Conservation (phyloP, 2,329 filamentous ascomycete species). For the Pseudogymnoascus sp. region DNA sequence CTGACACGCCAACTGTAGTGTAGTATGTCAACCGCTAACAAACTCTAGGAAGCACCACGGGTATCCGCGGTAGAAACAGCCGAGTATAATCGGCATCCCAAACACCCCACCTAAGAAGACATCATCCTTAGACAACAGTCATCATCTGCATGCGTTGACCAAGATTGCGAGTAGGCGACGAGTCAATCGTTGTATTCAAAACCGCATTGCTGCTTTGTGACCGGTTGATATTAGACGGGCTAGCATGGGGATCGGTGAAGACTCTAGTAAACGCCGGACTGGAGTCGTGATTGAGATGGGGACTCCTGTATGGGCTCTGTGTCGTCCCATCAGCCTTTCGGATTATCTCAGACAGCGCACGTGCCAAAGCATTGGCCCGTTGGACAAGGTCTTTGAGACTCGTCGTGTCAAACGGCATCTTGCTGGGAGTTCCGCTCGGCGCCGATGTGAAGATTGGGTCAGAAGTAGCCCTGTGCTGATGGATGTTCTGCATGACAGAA, state of each 20-base stretch:
- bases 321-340: slow-evolving; percentile 51
- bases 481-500: slow-evolving; percentile 58
- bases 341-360: slow-evolving; percentile 51
- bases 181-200: slow-evolving; percentile 43
- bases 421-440: slow-evolving; percentile 32
- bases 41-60: neutral
- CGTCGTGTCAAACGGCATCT: slow-evolving; percentile 60
- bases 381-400: slow-evolving; percentile 60
- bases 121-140: slow-evolving; percentile 44
- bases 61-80: neutral
- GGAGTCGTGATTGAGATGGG: slow-evolving; percentile 43
- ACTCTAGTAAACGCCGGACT: slow-evolving; percentile 62
- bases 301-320: slow-evolving; percentile 44
- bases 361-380: slow-evolving; percentile 51
- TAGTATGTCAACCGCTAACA: neutral
- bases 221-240: slow-evolving; percentile 43
- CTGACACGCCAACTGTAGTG: neutral
- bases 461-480: slow-evolving; percentile 41
- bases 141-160: slow-evolving; percentile 55
- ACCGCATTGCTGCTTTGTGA: slow-evolving; percentile 49
- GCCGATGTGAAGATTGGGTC: slow-evolving; percentile 30
- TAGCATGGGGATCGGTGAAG: slow-evolving; percentile 54
- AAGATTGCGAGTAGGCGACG: slow-evolving; percentile 44
- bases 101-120: neutral
- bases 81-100: neutral